Evolutionary conservation across 2,329 filamentous ascomycete species (phyloP), one percentile per base, ranked within the genome.

Genomic region (Helotiales sp.): DNA sequence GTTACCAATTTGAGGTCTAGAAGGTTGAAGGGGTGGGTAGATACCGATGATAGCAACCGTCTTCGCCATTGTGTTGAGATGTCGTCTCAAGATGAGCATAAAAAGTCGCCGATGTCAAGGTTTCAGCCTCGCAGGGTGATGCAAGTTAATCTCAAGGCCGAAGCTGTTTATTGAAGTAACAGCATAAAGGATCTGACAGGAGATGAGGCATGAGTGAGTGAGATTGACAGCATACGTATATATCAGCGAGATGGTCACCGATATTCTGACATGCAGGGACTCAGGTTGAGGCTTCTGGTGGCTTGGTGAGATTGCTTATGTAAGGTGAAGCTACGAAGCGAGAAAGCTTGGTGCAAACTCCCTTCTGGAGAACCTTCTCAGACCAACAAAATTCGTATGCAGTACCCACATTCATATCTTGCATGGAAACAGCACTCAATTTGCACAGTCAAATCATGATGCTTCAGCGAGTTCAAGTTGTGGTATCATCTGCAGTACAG

Each of bases 21-120:
- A 34, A 25, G 8, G 24, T 62, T 48, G 30, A 29, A 27, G 17
- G 24, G 22, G 13, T 15, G 8, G 29, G 19, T 15, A 22, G 24
- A 40, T 55, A 69, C 68, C 68, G 38, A 70, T 63, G 24, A 70
- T 60, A 44, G 66, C 68, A 10, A 70, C 68, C 13, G 53, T 62
- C 50, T 69, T 68, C 15, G 57, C 51, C 57, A 59, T 60, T 1
- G 22, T 52, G 10, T 15, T 13, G 5, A 17, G 24, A 29, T 44
- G 25, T 15, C 46, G 17, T 17, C 19, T 29, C 15, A 29, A 9
- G 47, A 13, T 44, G 12, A n/a, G 8, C 17, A 44, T 50, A 47
- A 55, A 44, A 13, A 17, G 27, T 49, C n/a, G 22, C 42, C 13
- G 22, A 29, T 12, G 38, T 15, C 12, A 17, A 42, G 38, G 10